phyloP scores from a whole-genome alignment of 192 early-diverging fungal genomes.

The Entomortierella parvispora region DNA sequence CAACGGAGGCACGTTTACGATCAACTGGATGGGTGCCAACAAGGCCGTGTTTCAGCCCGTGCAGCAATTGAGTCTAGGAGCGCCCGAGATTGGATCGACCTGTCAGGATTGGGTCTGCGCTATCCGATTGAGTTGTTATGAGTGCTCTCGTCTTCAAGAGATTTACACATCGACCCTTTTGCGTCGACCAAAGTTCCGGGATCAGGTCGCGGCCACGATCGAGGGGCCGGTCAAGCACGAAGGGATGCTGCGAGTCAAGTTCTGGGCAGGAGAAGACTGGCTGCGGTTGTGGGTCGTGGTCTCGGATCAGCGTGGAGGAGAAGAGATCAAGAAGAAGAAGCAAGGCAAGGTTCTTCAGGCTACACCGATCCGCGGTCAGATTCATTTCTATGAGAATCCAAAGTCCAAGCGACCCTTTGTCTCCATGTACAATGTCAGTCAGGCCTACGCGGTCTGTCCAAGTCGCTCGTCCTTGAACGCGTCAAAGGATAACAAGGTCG shows the following conservation, averaged over 20 bases:
- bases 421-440: constrained; percentile 62
- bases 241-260: constrained; percentile 66
- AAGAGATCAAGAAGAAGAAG: constrained; percentile 58
- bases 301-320: constrained; percentile 61
- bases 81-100: constrained; percentile 56
- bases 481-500: constrained; percentile 45
- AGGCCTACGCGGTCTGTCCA: constrained; percentile 68
- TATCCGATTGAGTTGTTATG: constrained; percentile 79
- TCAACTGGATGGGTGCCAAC: constrained; percentile 79
- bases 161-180: constrained; percentile 72
- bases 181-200: constrained; percentile 54
- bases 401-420: constrained; percentile 62
- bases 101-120: constrained; percentile 78
- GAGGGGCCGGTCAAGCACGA: constrained; percentile 64
- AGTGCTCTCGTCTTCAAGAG: constrained; percentile 79
- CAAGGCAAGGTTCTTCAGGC: constrained; percentile 55
- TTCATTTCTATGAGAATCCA: constrained; percentile 60
- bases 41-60: constrained; percentile 64
- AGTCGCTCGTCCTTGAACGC: constrained; percentile 37
- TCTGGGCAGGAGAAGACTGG: constrained; percentile 59
- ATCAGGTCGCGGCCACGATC: constrained; percentile 60
- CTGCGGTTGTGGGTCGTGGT: constrained; percentile 62
- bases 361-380: constrained; percentile 56
- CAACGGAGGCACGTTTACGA: constrained; percentile 65
- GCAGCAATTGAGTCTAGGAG: constrained; percentile 57